Conservation (phyloP, 176 grass and related monocot genomes). For the Avena sativa region DNA sequence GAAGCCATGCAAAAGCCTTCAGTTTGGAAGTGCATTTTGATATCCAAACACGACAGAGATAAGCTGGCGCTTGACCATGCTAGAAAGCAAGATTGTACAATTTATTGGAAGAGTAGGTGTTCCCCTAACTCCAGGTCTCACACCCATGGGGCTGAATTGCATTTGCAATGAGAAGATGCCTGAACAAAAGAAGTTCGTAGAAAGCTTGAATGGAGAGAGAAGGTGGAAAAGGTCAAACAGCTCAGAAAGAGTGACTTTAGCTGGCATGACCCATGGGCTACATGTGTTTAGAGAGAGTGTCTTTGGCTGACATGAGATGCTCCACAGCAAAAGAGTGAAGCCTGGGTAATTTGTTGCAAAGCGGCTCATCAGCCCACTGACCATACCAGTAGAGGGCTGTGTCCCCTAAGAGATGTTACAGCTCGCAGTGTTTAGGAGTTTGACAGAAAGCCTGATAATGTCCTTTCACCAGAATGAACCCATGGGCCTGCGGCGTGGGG, state of each 20-base stretch:
- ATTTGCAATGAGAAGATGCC: not conserved
- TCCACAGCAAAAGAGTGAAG: not conserved
- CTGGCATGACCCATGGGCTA: not conserved
- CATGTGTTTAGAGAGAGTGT: not conserved
- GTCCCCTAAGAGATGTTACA: not conserved
- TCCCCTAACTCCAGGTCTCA: not conserved
- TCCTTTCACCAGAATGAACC: not conserved
- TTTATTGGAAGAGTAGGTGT: not conserved
- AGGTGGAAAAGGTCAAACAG: not conserved
- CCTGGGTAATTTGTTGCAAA: not conserved
- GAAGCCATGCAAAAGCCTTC: slow-evolving; percentile 4
- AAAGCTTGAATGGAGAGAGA: not conserved
- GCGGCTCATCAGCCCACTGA: not conserved
- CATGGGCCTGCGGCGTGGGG: not conserved
- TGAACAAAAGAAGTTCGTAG: not conserved
- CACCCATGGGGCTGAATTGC: not conserved
- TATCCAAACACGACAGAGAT: not conserved
- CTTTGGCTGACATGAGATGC: not conserved
- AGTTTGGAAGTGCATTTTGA: slow-evolving; percentile 19
- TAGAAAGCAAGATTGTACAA: slow-evolving; percentile 9
- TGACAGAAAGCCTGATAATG: not conserved
- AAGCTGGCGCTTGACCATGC: not conserved
- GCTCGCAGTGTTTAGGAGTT: not conserved
- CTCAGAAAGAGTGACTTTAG: not conserved
- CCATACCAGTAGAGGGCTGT: not conserved